phyloP scores from a whole-genome alignment of 345 rosid genomes.

The Tarenaya hassleriana region DNA sequence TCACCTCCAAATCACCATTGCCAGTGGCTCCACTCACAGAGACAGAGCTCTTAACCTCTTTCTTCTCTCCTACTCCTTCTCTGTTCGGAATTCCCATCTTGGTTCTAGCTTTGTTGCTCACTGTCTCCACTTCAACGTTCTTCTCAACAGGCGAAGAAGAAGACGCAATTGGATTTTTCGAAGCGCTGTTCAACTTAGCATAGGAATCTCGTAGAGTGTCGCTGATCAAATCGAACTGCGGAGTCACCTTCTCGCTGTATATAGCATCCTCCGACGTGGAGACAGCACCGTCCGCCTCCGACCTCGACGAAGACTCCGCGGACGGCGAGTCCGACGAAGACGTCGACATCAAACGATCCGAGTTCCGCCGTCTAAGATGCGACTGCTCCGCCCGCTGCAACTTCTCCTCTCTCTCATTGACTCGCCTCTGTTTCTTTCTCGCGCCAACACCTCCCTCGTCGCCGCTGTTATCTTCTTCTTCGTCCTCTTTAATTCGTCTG shows the following conservation, averaged over 20 bases:
- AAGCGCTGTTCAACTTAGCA: slow-evolving; percentile 17
- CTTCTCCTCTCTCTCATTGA: slow-evolving; percentile 38
- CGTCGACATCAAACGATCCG: slow-evolving; percentile 11
- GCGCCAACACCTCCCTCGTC: slow-evolving; percentile 16
- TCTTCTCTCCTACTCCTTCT: slow-evolving; percentile 20
- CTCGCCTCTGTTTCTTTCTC: slow-evolving; percentile 35
- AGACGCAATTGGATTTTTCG: slow-evolving; percentile 24
- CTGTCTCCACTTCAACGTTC: slow-evolving; percentile 56
- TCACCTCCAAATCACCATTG: slow-evolving; percentile 27
- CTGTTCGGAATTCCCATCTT: slow-evolving; percentile 31
- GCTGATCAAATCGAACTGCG: slow-evolving; percentile 55
- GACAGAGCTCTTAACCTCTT: slow-evolving; percentile 22
- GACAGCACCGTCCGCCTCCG: slow-evolving; percentile 36
- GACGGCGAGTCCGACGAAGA: background rate
- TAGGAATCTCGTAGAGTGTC: slow-evolving; percentile 46
- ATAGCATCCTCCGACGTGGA: slow-evolving; percentile 62
- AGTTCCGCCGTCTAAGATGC: slow-evolving; percentile 27
- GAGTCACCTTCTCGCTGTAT: slow-evolving; percentile 41
- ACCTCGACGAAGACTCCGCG: slow-evolving; percentile 20
- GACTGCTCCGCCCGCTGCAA: slow-evolving; percentile 41
- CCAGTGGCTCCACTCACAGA: slow-evolving; percentile 12
- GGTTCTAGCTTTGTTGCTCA: slow-evolving; percentile 27
- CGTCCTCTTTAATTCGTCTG: slow-evolving; percentile 17
- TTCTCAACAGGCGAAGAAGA: slow-evolving; percentile 39
- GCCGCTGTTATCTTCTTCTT: slow-evolving; percentile 20